Evolutionary conservation across 306 rosid species (phyloP), one percentile per base, ranked within the genome.

Genomic region (Alnus glutinosa): DNA sequence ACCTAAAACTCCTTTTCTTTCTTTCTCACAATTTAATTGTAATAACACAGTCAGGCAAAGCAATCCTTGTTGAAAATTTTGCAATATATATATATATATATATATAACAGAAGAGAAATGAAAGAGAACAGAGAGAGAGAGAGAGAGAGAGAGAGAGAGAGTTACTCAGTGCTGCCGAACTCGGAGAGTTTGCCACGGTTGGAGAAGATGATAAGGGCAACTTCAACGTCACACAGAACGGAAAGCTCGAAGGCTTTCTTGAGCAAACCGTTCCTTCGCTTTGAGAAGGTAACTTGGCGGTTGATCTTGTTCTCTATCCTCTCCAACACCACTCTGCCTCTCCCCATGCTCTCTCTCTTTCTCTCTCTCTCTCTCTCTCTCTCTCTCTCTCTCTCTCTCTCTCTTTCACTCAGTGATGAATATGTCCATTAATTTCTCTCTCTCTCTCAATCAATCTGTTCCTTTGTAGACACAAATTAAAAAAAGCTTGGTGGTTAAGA

Each of bases 241-340:
- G 94, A 89, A 12, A 94, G 93, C 88, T 94, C 98, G 34, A 76
- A 85, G 1, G 97, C 96, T 81, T 94, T 94, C 97, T 94, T 94
- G 58, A 90, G 77, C 82, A 94, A 83, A 19, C 98, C 96, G 64
- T 85, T 87, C 52, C 96, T 87, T 0, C 98, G 64, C 87, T 94
- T 92, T 70, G 98, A 85, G 80, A 94, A 94, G 3, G 94, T 90
- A 14, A 94, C 98, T 83, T 92, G 97, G 12, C 97, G 78, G 71
- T 92, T 94, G 58, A 88, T 90, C 83, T 89, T 94, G 90, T 92
- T 94, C 86, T 94, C 92, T 82, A 94, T 94, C 79, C 94, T 94
- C 87, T 90, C 97, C 70, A 94, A 32, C n/a, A 89, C 92, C 42
- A 92, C 97, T 61, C 82, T 90, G 51, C 97, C 94, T 75, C 98